These are phyloP conservation scores for Fraxinus floribunda DNA, from an alignment of 305 asterid species.

Conservation along the genomic window DNA sequence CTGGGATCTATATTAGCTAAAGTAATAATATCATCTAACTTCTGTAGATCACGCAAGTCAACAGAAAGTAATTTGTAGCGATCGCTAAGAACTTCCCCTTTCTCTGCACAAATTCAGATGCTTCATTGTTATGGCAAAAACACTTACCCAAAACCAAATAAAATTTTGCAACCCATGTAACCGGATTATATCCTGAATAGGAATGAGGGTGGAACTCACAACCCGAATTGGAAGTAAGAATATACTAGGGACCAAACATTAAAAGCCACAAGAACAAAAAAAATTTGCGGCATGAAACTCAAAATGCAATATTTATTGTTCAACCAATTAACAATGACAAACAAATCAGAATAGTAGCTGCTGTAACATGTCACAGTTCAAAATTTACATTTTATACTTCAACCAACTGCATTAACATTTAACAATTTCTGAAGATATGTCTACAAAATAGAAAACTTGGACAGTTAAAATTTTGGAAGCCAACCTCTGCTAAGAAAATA, in stretches of 20 bases:
- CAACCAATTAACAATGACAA: neutral
- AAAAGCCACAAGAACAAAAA: neutral
- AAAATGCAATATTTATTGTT: neutral
- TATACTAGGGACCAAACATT: neutral
- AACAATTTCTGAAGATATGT: neutral
- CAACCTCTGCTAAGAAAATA: neutral
- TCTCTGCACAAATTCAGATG: conserved; percentile 58
- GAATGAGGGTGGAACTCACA: conserved; percentile 5
- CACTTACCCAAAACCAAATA: conserved; percentile 11
- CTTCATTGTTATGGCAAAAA: conserved; percentile 13
- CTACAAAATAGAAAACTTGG: neutral
- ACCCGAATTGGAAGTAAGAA: neutral
- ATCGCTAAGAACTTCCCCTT: conserved; percentile 82
- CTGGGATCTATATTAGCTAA: conserved; percentile 84
- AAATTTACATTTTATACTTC: neutral
- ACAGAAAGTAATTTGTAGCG: conserved; percentile 93
- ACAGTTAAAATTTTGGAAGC: neutral
- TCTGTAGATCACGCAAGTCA: conserved; percentile 72
- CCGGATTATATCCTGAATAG: neutral
- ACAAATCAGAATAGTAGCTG: neutral
- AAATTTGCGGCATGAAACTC: neutral
- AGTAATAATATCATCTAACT: conserved; percentile 63
- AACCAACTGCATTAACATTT: neutral
- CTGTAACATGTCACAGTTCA: neutral
- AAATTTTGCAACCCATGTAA: neutral